These are phyloP conservation scores for Myrica gale DNA, from an alignment of 306 rosid species.

Conservation along the genomic window DNA sequence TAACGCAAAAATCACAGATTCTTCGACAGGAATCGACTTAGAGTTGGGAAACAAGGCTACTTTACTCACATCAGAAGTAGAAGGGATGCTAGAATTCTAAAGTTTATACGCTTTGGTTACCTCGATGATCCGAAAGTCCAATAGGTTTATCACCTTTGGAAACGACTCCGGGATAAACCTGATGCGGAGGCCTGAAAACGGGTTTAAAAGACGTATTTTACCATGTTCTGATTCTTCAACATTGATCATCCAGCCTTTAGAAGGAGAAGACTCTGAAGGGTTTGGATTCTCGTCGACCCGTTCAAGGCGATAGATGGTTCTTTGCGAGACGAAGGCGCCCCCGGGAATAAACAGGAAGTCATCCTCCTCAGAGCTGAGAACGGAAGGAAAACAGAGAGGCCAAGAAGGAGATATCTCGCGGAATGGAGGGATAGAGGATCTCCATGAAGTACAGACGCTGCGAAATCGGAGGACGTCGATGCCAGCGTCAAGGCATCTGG, in stretches of 20 bases:
- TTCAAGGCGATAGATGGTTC: conserved; percentile 19
- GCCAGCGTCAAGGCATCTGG: not conserved
- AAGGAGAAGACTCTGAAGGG: not conserved
- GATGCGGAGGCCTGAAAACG: not conserved
- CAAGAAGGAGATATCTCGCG: not conserved
- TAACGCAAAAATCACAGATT: not conserved
- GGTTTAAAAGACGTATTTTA: conserved; percentile 14
- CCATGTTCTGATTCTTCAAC: not conserved
- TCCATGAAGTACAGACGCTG: conserved; percentile 27
- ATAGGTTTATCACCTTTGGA: conserved; percentile 13
- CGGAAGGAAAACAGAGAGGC: not conserved
- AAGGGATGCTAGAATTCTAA: not conserved
- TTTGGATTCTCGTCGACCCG: not conserved
- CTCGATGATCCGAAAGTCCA: conserved; percentile 26
- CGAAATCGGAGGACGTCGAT: conserved; percentile 13
- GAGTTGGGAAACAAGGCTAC: conserved; percentile 14
- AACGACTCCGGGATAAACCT: not conserved
- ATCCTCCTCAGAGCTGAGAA: no score
- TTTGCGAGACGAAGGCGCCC: not conserved
- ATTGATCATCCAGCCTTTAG: conserved; percentile 30
- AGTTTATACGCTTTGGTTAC: not conserved
- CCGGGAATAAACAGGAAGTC: no score
- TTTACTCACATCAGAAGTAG: not conserved
- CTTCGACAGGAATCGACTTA: not conserved
- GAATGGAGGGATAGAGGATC: conserved; percentile 19